These are phyloP conservation scores for Trichothecium sympodiale DNA, from an alignment of 2,329 filamentous ascomycete species.

Conservation along the genomic window DNA sequence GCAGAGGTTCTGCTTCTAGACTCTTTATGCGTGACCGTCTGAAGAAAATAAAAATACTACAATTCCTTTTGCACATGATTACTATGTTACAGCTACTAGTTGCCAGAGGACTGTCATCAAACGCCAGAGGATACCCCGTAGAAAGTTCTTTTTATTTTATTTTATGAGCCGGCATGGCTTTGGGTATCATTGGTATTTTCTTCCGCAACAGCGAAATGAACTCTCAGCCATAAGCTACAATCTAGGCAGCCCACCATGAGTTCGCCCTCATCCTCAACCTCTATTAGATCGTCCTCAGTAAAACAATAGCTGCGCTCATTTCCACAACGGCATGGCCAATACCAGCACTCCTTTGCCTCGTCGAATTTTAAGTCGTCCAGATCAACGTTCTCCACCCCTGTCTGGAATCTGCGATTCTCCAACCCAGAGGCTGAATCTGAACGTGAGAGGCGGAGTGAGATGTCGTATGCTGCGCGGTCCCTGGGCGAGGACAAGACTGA, in stretches of 20 bases:
- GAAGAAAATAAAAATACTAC: constrained; percentile 44
- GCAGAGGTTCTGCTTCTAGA: constrained; percentile 41
- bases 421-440: constrained; percentile 5
- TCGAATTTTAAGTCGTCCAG: constrained; percentile 52
- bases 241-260: constrained; percentile 54
- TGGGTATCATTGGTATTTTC: constrained; percentile 9
- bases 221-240: constrained; percentile 55
- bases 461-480: constrained; percentile 43
- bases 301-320: constrained; percentile 50
- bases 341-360: constrained; percentile 37
- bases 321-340: constrained; percentile 50
- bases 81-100: constrained; percentile 2
- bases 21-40: constrained; percentile 44
- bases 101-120: no score
- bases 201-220: constrained; percentile 49
- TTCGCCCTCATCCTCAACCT: constrained; percentile 45
- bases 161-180: constrained; percentile 5
- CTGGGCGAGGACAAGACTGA: constrained; percentile 39
- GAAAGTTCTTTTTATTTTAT: constrained; percentile 3
- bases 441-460: constrained; percentile 27
- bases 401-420: constrained; percentile 30
- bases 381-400: constrained; percentile 52
- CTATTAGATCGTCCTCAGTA: constrained; percentile 47
- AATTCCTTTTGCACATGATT: constrained; percentile 28
- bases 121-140: no score